Evolutionary conservation across 805 yeast species (phyloP), one percentile per base, ranked within the genome.

Genomic region (Candida endomychidarum): DNA sequence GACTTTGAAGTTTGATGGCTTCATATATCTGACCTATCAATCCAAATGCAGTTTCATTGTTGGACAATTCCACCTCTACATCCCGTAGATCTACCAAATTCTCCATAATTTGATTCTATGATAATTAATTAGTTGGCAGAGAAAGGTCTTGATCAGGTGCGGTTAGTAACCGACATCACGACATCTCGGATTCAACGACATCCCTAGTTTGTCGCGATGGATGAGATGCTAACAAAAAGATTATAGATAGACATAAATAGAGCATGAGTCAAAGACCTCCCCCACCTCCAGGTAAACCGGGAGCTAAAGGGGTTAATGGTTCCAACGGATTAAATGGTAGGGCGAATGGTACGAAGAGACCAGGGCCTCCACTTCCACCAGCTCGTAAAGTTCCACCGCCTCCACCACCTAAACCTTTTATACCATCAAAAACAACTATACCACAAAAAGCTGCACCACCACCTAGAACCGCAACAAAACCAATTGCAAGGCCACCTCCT

Each of bases 321-420:
- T 12, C n/a, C 6, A 37, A 21, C 15, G 22, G 29, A n/a, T 10
- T 43, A n/a, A 37, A 40, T 16, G 37, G 37, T 11, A 26, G 27
- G 10, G 21, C 32, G 15, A 34, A 40, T 19, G 37, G 27, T 15
- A 8, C 4, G 6, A 34, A 22, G 12, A 40, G 39, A 16, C 52
- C 49, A 25, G 53, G 57, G 11, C 56, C 57, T 18, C 65, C 65
- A 24, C 65, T 70, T 11, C 62, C 68, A 7, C 63, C 65, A 58
- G 7, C 38, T 14, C 34, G 39, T 31, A 20, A 10, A 23, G 41
- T 26, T 53, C 55, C 60, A 4, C 57, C 55, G 23, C 53, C 60
- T 5, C 56, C 54, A 26, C 54, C 58, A n/a, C 52, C 52, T 9
- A 29, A 33, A 5, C n/a, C n/a, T n/a, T n/a, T n/a, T n/a, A n/a